Conservation (phyloP, 306 rosid species). For the Urtica urens region DNA sequence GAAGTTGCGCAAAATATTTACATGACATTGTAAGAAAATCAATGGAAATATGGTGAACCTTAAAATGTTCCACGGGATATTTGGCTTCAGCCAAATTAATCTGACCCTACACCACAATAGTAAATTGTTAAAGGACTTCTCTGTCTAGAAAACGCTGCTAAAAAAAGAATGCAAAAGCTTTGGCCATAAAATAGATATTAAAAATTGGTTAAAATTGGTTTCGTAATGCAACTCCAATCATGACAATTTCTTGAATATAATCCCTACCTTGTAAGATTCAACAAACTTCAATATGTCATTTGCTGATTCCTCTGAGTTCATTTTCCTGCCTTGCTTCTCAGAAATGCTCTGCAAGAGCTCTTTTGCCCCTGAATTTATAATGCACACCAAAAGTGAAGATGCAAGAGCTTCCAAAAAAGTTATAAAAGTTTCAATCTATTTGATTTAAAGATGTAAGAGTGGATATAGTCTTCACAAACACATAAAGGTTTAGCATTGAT, state of each 20-base stretch:
- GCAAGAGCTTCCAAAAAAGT: background rate
- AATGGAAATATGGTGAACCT: slow-evolving; percentile 33
- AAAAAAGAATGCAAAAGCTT: too few relatives aligned
- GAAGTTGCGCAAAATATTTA: background rate
- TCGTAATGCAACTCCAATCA: too few relatives aligned
- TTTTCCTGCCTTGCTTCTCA: slow-evolving; percentile 78
- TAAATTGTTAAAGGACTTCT: too few relatives aligned
- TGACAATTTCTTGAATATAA: too few relatives aligned
- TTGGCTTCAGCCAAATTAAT: slow-evolving; percentile 73
- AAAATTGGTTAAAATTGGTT: too few relatives aligned
- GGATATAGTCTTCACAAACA: too few relatives aligned
- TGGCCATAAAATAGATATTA: too few relatives aligned
- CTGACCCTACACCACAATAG: slow-evolving; percentile 63
- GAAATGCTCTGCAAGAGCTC: slow-evolving; percentile 75
- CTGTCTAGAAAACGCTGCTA: too few relatives aligned
- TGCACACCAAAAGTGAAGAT: slow-evolving; percentile 10
- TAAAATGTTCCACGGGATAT: slow-evolving; percentile 65
- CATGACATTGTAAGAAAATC: background rate
- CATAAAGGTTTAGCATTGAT: too few relatives aligned
- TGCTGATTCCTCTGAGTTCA: slow-evolving; percentile 72
- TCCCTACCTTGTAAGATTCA: slow-evolving; percentile 74
- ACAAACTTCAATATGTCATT: slow-evolving; percentile 66
- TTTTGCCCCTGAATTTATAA: slow-evolving; percentile 60
- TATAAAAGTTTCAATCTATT: too few relatives aligned
- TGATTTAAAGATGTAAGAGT: too few relatives aligned